Conservation (phyloP, 768 basidiomycete species). For the Rhodotorula graminis region DNA sequence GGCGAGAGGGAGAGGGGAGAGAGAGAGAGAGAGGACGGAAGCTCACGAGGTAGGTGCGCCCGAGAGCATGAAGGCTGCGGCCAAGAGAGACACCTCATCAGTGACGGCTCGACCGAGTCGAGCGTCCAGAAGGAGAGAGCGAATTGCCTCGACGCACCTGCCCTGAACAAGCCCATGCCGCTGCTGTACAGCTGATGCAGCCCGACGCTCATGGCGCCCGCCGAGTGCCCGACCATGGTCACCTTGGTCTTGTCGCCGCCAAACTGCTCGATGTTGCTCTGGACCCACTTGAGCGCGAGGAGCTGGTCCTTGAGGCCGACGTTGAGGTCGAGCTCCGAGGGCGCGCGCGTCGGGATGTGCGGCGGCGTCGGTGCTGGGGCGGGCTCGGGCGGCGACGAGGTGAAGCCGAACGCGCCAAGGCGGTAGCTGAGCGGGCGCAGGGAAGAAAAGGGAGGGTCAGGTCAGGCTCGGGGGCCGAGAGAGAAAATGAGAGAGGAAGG, state of each 20-base stretch:
- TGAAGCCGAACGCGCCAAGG: constrained; percentile 32
- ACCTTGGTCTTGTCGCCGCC: constrained; percentile 47
- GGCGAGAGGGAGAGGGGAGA: neutral
- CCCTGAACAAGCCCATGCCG: constrained; percentile 22
- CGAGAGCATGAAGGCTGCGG: constrained; percentile 37
- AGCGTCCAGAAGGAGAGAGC: too few relatives aligned
- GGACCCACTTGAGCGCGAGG: constrained; percentile 49
- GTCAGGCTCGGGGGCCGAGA: neutral
- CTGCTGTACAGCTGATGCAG: constrained; percentile 30
- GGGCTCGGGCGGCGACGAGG: constrained; percentile 27
- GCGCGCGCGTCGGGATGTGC: constrained; percentile 22
- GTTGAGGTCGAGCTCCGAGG: constrained; percentile 49
- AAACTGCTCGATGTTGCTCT: constrained; percentile 47
- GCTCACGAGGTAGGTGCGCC: constrained; percentile 36
- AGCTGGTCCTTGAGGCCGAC: constrained; percentile 54
- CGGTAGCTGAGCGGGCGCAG: constrained; percentile 20
- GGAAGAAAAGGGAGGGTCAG: neutral
- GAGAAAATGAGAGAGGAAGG: neutral
- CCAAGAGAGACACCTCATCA: neutral
- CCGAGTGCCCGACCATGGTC: constrained; percentile 28
- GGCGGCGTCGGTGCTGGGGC: constrained; percentile 9
- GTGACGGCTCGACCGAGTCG: too few relatives aligned
- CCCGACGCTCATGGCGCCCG: constrained; percentile 34
- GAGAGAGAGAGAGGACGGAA: neutral
- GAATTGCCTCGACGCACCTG: neutral